Evolutionary conservation across 1,139 yeast genomes (phyloP).

Genomic region (Sugiyamaella grinbergsii): DNA sequence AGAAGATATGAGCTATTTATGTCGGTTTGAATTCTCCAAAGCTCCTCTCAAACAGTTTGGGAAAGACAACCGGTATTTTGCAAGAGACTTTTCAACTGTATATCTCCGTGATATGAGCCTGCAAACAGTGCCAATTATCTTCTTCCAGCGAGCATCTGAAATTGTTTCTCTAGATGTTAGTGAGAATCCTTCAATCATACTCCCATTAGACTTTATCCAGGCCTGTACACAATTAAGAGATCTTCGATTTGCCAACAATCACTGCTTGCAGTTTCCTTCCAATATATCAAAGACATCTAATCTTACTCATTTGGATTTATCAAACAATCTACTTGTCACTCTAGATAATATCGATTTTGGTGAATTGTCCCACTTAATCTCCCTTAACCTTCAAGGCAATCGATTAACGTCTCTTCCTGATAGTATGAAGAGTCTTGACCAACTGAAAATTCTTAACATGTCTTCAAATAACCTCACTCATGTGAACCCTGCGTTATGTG

Average conservation of each 20-base stretch:
- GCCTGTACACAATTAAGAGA: slow-evolving; percentile 71
- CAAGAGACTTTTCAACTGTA: slow-evolving; percentile 72
- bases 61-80: slow-evolving; percentile 52
- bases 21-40: slow-evolving; percentile 77
- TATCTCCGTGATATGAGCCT: slow-evolving; percentile 73
- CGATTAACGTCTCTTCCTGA: slow-evolving; percentile 68
- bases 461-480: slow-evolving; percentile 75
- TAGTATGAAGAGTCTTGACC: slow-evolving; percentile 56
- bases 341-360: slow-evolving; percentile 39
- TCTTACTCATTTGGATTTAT: slow-evolving; percentile 67
- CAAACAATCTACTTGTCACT: slow-evolving; percentile 41
- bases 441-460: slow-evolving; percentile 64
- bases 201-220: slow-evolving; percentile 85
- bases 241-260: slow-evolving; percentile 70
- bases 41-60: slow-evolving; percentile 69
- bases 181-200: slow-evolving; percentile 79
- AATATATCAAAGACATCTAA: slow-evolving; percentile 70
- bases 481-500: slow-evolving; percentile 72
- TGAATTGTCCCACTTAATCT: slow-evolving; percentile 35
- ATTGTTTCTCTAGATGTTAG: slow-evolving; percentile 83
- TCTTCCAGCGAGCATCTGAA: slow-evolving; percentile 80
- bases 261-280: slow-evolving; percentile 71
- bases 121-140: slow-evolving; percentile 80
- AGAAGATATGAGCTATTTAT: slow-evolving; percentile 82
- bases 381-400: slow-evolving; percentile 61